phyloP scores from a whole-genome alignment of 164 flowering plant species.

The Pachysandra terminalis region DNA sequence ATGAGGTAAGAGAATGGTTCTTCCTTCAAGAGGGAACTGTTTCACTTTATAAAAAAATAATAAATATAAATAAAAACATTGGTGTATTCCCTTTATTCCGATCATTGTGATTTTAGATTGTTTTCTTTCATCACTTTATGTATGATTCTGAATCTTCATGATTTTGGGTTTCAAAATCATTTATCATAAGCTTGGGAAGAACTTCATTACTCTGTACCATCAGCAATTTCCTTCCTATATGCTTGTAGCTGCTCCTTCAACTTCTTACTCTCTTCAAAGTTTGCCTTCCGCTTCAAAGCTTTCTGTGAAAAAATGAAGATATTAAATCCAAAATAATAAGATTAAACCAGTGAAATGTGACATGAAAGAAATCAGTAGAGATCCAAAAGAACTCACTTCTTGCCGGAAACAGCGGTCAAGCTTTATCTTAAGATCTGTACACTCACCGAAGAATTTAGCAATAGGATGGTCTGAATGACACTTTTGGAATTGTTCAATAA shows the following conservation, averaged over 20 bases:
- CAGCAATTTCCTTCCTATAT: constrained; percentile 53
- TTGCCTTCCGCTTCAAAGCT: constrained; percentile 86
- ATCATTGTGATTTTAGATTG: no score
- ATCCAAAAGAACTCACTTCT: constrained; percentile 48
- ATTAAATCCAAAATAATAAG: not conserved
- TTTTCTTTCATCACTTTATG: no score
- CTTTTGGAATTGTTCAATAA: constrained; percentile 85
- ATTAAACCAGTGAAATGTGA: no score
- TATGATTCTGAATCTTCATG: no score
- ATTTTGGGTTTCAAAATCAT: no score
- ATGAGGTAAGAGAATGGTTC: no score
- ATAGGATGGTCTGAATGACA: constrained; percentile 88
- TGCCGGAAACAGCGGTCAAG: constrained; percentile 85
- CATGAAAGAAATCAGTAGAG: not conserved
- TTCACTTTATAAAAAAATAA: no score
- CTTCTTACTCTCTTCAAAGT: constrained; percentile 87
- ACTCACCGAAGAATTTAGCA: constrained; percentile 77
- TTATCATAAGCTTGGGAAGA: no score
- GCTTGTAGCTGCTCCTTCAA: constrained; percentile 74
- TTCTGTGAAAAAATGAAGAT: constrained; percentile 40
- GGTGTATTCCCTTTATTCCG: no score
- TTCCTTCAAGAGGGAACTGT: no score
- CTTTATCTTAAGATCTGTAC: constrained; percentile 85
- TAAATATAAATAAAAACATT: no score
- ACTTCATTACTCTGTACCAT: not conserved